These are phyloP conservation scores for Phoma sp. DNA, from an alignment of 2,329 filamentous ascomycete genomes.

Conservation along the genomic window DNA sequence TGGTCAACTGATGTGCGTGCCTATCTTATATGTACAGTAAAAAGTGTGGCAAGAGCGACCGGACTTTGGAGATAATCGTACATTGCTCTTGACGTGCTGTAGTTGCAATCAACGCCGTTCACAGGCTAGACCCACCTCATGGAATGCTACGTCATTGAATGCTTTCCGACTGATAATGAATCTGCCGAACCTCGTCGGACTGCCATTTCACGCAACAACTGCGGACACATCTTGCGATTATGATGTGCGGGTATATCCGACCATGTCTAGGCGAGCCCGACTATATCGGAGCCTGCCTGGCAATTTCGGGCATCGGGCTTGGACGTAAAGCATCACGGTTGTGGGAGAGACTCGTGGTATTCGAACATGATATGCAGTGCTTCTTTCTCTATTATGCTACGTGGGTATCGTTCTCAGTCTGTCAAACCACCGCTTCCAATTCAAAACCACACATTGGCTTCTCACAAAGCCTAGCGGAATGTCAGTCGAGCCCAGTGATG, in stretches of 20 bases:
- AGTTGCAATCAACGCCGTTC: background rate
- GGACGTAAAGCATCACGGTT: background rate
- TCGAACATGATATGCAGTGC: background rate
- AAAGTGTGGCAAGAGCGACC: background rate
- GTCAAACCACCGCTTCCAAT: conserved; percentile 4
- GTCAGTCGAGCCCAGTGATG: background rate
- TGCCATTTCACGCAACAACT: background rate
- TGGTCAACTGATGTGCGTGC: too few species aligned
- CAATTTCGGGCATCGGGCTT: background rate
- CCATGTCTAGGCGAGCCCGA: background rate
- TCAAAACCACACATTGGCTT: conserved; percentile 5
- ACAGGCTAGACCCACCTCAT: background rate
- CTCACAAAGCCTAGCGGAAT: background rate
- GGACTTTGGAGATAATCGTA: background rate
- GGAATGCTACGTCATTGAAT: background rate
- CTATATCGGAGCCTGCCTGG: background rate
- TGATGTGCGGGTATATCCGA: background rate
- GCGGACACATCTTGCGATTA: background rate
- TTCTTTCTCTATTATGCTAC: conserved; percentile 13
- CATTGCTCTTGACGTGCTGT: background rate
- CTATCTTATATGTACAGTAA: background rate
- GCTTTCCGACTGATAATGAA: background rate
- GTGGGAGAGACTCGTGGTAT: background rate
- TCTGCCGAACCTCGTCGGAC: background rate
- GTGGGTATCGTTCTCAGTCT: conserved; percentile 16